Conservation (phyloP, 2,329 filamentous ascomycete species). For the Ophiocordyceps sinensis region DNA sequence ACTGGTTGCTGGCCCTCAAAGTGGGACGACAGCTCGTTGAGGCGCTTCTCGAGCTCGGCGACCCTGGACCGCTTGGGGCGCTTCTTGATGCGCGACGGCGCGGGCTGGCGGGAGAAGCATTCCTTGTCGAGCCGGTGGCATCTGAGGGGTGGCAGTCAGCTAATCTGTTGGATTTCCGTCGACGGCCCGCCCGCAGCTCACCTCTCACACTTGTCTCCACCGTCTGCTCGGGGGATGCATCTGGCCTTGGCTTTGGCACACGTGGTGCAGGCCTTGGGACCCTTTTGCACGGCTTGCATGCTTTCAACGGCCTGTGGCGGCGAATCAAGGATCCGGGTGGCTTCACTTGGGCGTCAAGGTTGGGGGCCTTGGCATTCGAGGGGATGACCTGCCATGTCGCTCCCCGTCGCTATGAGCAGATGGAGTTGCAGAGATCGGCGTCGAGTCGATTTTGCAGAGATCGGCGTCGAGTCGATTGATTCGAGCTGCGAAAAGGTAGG, state of each 20-base stretch:
- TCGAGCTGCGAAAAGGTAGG: too few species aligned
- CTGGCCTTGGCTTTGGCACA: constrained; percentile 38
- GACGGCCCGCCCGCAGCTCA: constrained; percentile 10
- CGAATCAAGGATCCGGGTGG: too few species aligned
- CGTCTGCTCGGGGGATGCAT: constrained; percentile 28
- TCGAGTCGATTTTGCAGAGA: too few species aligned
- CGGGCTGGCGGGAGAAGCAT: constrained; percentile 31
- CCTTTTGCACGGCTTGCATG: constrained; percentile 20
- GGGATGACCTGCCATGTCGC: neutral
- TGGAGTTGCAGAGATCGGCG: too few species aligned
- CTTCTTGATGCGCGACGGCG: constrained; percentile 31
- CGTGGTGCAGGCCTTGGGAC: constrained; percentile 33
- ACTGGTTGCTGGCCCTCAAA: constrained; percentile 16
- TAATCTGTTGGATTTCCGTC: neutral
- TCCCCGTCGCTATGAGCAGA: too few species aligned
- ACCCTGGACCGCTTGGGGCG: constrained; percentile 32
- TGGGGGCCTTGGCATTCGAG: neutral
- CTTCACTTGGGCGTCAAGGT: neutral
- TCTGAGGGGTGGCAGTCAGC: constrained; percentile 12
- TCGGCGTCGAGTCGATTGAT: too few species aligned
- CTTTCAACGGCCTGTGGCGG: neutral
- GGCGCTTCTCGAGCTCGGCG: constrained; percentile 33
- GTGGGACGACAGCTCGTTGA: constrained; percentile 33
- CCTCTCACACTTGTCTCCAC: constrained; percentile 31
- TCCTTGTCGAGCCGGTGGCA: constrained; percentile 32